Base-by-base conservation (phyloP, 2,329 filamentous ascomycete species). In the Colletotrichum higginsianum region DNA sequence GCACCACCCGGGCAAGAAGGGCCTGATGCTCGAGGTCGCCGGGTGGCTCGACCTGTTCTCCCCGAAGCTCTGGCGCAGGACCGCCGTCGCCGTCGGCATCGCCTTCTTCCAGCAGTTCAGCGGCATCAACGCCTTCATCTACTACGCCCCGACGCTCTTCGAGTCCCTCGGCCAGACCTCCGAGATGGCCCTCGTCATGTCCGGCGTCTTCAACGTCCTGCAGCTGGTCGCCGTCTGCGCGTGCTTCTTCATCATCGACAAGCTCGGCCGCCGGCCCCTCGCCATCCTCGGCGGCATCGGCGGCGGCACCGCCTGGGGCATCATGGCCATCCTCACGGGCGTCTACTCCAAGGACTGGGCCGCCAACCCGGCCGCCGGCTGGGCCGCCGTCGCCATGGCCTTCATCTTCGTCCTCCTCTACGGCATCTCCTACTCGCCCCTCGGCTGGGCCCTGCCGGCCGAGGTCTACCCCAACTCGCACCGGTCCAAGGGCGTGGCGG, bases 11-110 rank as follows among this genome's bases (percentile, higher is more conserved):
- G 82, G 68, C 75, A 80, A 47, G 53, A 76, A 47, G 23, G 77
- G 77, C 6, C 66, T 84, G 56, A 83, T 81, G 69, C 81, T 88
- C 0, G 86, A 88, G 72, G 42, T 87, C 2, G 76, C 79, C 2
- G 78, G 80, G 2, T 87, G 86, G 86, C 61, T 77, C 2, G 86
- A 88, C 71, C 83, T 85, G 58, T 87, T 88, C 79, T 80, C 77
- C 35, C 79, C 78, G 12, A 84, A 84, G 55, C 83, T 81, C 73
- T 83, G 83, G 78, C 80, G 82, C 76, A 79, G 85, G 66, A 85
- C 82, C 0, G 65, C 78, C 8, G 82, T 85, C 35, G 82, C 79
- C 4, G 73, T 81, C 15, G 81, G 80, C 5, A 74, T 78, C 1
- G 72, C 75, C 4, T 77, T 77, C 44, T 78, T 78, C 26, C 76